phyloP scores from a whole-genome alignment of 306 rosid genomes.

The Fagus sylvatica region DNA sequence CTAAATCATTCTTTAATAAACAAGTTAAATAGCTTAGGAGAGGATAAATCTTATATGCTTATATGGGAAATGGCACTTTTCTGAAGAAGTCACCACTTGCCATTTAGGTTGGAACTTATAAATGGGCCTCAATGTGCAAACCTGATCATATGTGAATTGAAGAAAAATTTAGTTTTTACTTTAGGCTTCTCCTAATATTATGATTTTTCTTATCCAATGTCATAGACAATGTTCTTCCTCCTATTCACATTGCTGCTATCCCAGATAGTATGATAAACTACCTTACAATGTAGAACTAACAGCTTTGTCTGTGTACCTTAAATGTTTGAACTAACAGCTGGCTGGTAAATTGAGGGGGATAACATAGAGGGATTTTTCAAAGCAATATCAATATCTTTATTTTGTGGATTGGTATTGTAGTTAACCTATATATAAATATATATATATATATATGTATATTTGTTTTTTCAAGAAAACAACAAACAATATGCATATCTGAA shows the following conservation, averaged over 20 bases:
- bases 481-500: neutral
- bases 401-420: neutral
- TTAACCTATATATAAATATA: too few species aligned
- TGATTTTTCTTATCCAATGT: neutral
- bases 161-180: neutral
- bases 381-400: neutral
- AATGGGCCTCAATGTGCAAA: neutral
- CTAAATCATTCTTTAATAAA: too few species aligned
- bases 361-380: neutral
- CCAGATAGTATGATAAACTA: too few species aligned
- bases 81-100: neutral
- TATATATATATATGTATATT: too few species aligned
- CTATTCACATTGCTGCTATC: too few species aligned
- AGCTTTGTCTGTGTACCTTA: neutral
- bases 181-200: too few species aligned
- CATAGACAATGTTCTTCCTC: neutral
- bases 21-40: too few species aligned
- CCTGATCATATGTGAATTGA: neutral
- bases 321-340: too few species aligned
- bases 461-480: too few species aligned
- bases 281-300: too few species aligned
- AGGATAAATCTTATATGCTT: neutral
- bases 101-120: neutral
- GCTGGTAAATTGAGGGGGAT: neutral
- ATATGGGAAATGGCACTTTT: neutral